Base-by-base conservation (phyloP, 2,329 filamentous ascomycete species). In the Cladosporium austrohemisphaericum region DNA sequence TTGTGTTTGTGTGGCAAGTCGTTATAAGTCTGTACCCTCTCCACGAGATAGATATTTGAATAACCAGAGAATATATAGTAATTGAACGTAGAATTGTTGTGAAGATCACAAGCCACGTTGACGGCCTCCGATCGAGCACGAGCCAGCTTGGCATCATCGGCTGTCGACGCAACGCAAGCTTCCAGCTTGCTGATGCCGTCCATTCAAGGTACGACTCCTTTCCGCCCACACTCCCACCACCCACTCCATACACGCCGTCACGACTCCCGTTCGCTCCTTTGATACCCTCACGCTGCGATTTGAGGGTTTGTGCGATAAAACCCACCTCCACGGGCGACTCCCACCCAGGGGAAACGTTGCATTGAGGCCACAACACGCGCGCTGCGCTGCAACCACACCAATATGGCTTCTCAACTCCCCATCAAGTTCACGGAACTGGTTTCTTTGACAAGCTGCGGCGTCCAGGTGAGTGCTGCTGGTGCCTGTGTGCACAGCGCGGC, bases 361-460 rank as follows among this genome's bases (percentile, higher is more conserved):
- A 52, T 45, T 28, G 48, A 47, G 44, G 35, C 41, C 36, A 54
- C 38, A 55, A 54, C 37, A 50, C 37, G 47, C 38, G 55, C 54
- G 51, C 57, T 54, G 56, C 55, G 58, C 57, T 50, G 47, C 52
- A 52, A 49, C 20, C 43, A 55, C 53, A 56, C 49, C 52, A 74
- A 63, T 67, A 76, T 76, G 82, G 80, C 83, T 69, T 80, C 84
- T n/a, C 40, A 20, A 72, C 78, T 94, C 68, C 89, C 88, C 66
- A 95, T 95, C 76, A 90, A 89, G 78, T 94, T 95, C 74, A 86
- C 86, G 70, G 90, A 95, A 83, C 81, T 92, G 66, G 80, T 92
- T 71, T 87, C 91, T 69, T 70, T 76, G 50, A 72, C 69, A 50
- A 67, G 70, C 54, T 66, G 71, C 52, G 74, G 75, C 58, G 73